Evolutionary conservation across 257 asterid species (phyloP), one percentile per base, ranked within the genome.

Genomic region (Ophiorrhiza pumila): DNA sequence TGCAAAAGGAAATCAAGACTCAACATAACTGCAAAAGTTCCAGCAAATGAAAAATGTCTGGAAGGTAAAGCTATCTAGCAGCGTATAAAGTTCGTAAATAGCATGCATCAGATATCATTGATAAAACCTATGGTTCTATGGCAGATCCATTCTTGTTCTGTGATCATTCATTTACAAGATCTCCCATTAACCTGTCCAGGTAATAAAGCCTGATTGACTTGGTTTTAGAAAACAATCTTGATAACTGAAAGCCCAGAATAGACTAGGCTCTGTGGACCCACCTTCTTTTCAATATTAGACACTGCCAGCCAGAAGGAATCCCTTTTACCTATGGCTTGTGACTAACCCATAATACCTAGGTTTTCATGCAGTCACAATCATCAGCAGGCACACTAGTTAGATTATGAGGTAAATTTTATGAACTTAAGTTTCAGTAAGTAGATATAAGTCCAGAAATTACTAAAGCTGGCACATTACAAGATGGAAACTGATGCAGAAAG

Each of bases 1-100:
- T 70, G 68, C 78, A 75, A 78, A 70, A 64, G 41, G 52, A 46
- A 43, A 50, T 62, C 23, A 79, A 37, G 31, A 57, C 68, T 34
- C 25, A 32, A 43, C 50, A 0, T 0, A 41, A 46, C 20, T 2
- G 14, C 17, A 61, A 46, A 14, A 41, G 52, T 12, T 20, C 35
- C 34, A 64, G 12, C 42, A 34, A 45, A 35, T 35, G 23, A 64
- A 63, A 63, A 61, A 34, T 18, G 46, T 56, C 9, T 0, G 37
- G 0, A 3, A 5, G 52, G 14, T 42, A 22, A 55, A 39, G 50
- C 35, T 3, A 41, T 71, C 9, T 39, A 41, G 53, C 58, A 41
- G 45, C 29, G 35, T 1, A 37, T 32, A 57, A 25, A 35, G 52
- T 42, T 58, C 25, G 22, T 17, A 25, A 61, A 27, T 70, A 23